Evolutionary conservation across 345 rosid genomes (phyloP).

Genomic region (Brassica incana): DNA sequence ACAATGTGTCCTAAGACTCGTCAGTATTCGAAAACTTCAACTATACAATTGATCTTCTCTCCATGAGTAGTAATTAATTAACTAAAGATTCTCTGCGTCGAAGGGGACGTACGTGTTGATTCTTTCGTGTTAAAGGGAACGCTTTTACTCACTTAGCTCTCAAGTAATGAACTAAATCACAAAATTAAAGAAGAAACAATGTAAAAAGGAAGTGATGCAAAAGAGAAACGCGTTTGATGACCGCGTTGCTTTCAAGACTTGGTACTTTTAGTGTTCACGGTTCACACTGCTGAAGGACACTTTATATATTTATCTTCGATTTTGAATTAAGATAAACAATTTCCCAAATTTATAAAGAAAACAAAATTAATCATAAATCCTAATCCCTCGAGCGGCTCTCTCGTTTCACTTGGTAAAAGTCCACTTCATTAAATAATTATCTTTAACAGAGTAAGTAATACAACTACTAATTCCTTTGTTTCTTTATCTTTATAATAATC

Average conservation of each 20-base stretch:
- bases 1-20: no score
- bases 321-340: background rate
- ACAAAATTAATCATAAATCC: background rate
- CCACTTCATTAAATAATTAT: background rate
- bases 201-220: background rate
- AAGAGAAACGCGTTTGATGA: conserved; percentile 26
- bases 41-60: background rate
- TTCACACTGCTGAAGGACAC: conserved; percentile 7
- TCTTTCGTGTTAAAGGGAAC: background rate
- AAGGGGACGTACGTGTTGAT: conserved; percentile 30
- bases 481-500: background rate
- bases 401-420: background rate
- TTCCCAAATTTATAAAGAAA: background rate
- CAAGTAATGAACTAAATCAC: conserved; percentile 18
- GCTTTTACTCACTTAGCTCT: conserved; percentile 14
- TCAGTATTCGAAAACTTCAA: no score
- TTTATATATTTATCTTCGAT: background rate
- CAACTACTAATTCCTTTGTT: background rate
- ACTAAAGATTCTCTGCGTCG: background rate
- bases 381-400: background rate
- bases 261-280: background rate
- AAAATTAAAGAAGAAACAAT: background rate
- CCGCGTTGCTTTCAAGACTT: conserved; percentile 17
- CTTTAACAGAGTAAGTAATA: background rate
- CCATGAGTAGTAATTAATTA: background rate